Evolutionary conservation across 2,329 filamentous ascomycete genomes (phyloP), one percentile per base, ranked within the genome.

Genomic region (Acrodontium crateriforme): DNA sequence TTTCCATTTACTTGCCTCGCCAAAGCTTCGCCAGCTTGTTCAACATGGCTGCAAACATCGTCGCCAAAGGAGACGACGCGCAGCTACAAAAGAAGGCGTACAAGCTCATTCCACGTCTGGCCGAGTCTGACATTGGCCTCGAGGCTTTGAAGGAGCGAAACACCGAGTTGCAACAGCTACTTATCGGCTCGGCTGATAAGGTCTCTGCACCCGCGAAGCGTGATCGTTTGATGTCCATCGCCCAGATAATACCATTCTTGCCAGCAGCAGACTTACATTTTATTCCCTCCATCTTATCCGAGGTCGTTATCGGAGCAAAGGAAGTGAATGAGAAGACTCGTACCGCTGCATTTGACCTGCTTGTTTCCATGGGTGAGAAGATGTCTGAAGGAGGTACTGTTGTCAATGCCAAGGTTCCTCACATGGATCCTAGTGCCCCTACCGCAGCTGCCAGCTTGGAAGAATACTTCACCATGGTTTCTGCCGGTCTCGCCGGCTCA

Each of bases 1-100:
- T 98, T 58, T 85, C 89, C 1, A 76, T 87, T 10, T 93, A 98
- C 49, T 69, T 98, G 6, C 85, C 89, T 2, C 68, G 84, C 20
- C 74, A 85, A 29, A 91, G 82, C 55, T 94, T 92, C 41, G 65
- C 69, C 11, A 69, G 77, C 4, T 69, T 98, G 2, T 95, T 98
- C 58, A 76, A 76, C 42, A 85, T 95, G 49, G 81, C 87, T 1
- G 67, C 80, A 0, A 68, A 82, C 15, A 78, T 94, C 32, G 76
- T 95, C 41, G 74, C 78, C 51, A 81, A 77, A 47, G 67, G 78
- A 31, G 69, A 80, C 19, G 87, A 95, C 49, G 79, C 87, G 7
- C 87, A 95, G 53, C 63, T 98, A 18, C 87, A 95, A 55, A 98
- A 98, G 71, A 98, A 98, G 59, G 87, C 89, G 0, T 98, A 98